Conservation (phyloP, 1,284 basidiomycete genomes). For the Coniferiporia weirii region DNA sequence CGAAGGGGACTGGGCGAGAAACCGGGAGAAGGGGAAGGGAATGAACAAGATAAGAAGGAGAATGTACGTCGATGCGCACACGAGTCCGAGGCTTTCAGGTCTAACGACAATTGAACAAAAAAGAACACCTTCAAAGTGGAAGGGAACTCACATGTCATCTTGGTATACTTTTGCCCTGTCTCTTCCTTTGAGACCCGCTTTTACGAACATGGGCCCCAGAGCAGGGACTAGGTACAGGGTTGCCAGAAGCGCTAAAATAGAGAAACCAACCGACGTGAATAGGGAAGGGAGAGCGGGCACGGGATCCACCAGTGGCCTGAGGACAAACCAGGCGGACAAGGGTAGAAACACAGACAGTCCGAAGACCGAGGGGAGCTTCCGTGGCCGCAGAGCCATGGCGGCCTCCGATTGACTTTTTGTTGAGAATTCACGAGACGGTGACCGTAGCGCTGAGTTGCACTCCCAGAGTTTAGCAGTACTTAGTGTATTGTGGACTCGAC, state of each 20-base stretch:
- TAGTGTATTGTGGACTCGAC: background rate
- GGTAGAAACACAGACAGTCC: conserved; percentile 51
- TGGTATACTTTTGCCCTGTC: conserved; percentile 78
- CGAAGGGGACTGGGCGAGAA: conserved; percentile 47
- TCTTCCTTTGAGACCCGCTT: conserved; percentile 71
- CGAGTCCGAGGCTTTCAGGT: conserved; percentile 90
- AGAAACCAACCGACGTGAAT: conserved; percentile 73
- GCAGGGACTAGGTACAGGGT: conserved; percentile 71
- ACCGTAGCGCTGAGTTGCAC: background rate
- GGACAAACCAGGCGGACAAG: conserved; percentile 63
- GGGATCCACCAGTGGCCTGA: conserved; percentile 64
- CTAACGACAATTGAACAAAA: conserved; percentile 36
- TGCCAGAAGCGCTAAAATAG: conserved; percentile 71
- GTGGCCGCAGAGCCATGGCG: conserved; percentile 26
- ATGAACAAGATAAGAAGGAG: conserved; percentile 82
- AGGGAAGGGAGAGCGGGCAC: conserved; percentile 62
- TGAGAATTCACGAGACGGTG: background rate
- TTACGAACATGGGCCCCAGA: conserved; percentile 69
- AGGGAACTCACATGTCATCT: conserved; percentile 62
- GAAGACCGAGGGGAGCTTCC: conserved; percentile 49
- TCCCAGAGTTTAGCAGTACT: no score
- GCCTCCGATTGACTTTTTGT: no score
- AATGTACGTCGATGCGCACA: conserved; percentile 88
- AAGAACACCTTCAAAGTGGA: background rate
- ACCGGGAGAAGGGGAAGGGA: conserved; percentile 81